A percentile compares a stretch with the other conserved stretches of the same genome.
Evolutionary conservation across 345 rosid genomes (phyloP).

Genomic region (Eutrema heterophyllum): DNA sequence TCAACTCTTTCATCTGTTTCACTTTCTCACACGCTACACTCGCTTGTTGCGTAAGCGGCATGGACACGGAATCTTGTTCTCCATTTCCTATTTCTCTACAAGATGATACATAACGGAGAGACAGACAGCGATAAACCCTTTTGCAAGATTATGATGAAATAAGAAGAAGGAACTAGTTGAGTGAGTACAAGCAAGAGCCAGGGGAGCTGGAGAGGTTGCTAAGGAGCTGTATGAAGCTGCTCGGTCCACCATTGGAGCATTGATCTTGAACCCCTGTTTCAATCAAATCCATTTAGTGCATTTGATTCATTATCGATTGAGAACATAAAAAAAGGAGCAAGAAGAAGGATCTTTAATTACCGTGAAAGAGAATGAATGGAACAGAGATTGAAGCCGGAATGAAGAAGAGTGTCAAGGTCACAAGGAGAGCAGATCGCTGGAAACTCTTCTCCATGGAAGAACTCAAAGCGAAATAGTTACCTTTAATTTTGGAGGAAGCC

Average conservation of each 20-base stretch:
- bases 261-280: slow-evolving; percentile 66
- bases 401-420: slow-evolving; percentile 34
- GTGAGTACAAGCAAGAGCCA: slow-evolving; percentile 69
- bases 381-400: slow-evolving; percentile 43
- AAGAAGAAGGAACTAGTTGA: slow-evolving; percentile 2
- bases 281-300: background rate
- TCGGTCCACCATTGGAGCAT: slow-evolving; percentile 49
- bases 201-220: slow-evolving; percentile 51
- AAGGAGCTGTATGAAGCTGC: slow-evolving; percentile 57
- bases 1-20: slow-evolving; percentile 64
- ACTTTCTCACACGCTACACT: slow-evolving; percentile 37
- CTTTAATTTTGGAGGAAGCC: background rate
- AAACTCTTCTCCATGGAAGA: slow-evolving; percentile 10
- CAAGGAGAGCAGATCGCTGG: slow-evolving; percentile 2
- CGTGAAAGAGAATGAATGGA: slow-evolving; percentile 74
- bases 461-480: background rate
- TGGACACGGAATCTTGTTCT: slow-evolving; percentile 63
- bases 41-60: slow-evolving; percentile 57
- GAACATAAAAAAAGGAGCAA: background rate
- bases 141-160: slow-evolving; percentile 1
- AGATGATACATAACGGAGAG: background rate
- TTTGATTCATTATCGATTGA: background rate
- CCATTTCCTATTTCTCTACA: slow-evolving; percentile 87
- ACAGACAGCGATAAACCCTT: background rate
- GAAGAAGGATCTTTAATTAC: slow-evolving; percentile 26